phyloP scores from a whole-genome alignment of 257 asterid genomes.

The Cynanchum wilfordii region DNA sequence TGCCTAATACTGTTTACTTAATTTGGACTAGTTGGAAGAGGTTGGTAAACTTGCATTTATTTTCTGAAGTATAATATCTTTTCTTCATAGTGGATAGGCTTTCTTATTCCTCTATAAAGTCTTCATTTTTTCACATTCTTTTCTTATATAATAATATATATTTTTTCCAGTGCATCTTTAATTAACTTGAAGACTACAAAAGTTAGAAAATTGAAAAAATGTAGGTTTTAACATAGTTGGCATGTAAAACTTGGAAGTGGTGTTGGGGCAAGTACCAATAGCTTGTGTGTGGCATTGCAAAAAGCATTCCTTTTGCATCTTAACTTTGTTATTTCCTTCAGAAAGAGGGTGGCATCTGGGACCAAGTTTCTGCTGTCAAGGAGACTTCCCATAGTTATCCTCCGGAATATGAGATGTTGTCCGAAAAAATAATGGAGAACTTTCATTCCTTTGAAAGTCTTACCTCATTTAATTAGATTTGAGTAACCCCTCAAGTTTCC shows the following conservation, averaged over 20 bases:
- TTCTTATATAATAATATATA: not conserved
- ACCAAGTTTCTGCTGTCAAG: not conserved
- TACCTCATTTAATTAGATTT: not conserved
- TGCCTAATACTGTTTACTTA: not conserved
- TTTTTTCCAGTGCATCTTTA: not conserved
- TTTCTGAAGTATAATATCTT: not conserved
- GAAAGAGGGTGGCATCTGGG: not conserved
- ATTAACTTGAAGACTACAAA: not conserved
- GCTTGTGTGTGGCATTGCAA: not conserved
- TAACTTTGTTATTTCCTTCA: not conserved
- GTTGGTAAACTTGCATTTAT: not conserved
- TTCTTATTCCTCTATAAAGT: not conserved
- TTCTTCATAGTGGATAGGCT: not conserved
- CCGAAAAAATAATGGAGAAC: not conserved
- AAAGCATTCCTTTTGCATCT: not conserved
- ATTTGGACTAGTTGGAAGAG: not conserved
- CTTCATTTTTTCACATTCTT: not conserved
- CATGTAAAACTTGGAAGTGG: not conserved
- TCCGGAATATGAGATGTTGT: not conserved
- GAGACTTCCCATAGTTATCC: not conserved
- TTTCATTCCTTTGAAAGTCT: not conserved
- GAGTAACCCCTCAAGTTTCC: not conserved
- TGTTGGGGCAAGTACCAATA: not conserved
- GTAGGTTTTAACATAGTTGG: not conserved
- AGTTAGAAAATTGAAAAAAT: not conserved